phyloP scores from a whole-genome alignment of 371 early-diverging fungal genomes.

The Fennellomyces sp. region DNA sequence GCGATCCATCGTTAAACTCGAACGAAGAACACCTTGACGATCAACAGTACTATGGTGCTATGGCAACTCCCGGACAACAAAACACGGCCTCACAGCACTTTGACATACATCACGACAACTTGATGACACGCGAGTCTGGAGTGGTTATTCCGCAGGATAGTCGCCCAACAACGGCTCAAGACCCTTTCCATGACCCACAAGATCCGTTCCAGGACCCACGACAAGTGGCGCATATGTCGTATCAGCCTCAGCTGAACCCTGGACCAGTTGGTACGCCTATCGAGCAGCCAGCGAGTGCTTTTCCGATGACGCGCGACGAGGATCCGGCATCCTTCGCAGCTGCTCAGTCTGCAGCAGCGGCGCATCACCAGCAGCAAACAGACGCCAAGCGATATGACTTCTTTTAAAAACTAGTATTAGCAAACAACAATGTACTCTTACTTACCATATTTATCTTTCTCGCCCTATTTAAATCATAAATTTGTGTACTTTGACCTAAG shows the following conservation, averaged over 20 bases:
- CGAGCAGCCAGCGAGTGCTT: constrained; percentile 1
- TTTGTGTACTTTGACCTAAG: background rate
- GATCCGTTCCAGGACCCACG: no score
- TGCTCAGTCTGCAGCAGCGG: constrained; percentile 8
- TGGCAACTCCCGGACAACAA: background rate
- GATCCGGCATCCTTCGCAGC: constrained; percentile 12
- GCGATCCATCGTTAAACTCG: background rate
- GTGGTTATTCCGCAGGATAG: background rate
- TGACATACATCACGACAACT: constrained; percentile 6
- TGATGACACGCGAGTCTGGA: background rate
- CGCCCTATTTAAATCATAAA: background rate
- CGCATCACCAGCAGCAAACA: constrained; percentile 11
- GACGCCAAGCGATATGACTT: constrained; percentile 6
- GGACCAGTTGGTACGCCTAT: constrained; percentile 5
- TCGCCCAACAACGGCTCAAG: background rate
- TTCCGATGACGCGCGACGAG: constrained; percentile 2
- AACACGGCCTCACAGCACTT: background rate
- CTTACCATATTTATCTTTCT: background rate
- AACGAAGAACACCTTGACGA: background rate
- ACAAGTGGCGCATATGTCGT: constrained; percentile 2
- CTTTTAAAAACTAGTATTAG: constrained; percentile 7
- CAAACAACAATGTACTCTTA: background rate
- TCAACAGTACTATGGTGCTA: background rate
- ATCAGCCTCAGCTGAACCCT: constrained; percentile 7
- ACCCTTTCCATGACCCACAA: no score